Evolutionary conservation across 208 protist genomes (phyloP), one percentile per base, ranked within the genome.

Genomic region (Trypanosoma vivax): DNA sequence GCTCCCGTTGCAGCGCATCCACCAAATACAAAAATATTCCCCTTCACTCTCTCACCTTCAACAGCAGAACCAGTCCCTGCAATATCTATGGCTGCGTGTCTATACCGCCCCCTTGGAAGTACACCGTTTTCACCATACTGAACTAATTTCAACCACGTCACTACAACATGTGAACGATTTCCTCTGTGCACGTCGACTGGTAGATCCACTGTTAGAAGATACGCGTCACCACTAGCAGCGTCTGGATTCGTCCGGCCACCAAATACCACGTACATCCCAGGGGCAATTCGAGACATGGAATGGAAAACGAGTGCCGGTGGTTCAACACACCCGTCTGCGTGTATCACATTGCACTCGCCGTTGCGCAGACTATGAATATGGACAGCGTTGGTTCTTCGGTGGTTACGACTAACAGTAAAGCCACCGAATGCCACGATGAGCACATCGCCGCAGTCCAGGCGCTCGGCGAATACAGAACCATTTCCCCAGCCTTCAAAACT

Each of bases 401-500:
- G 83, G 31, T 51, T 33, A 29, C 71, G 70, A 5, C 54, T 67
- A 2, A 60, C 87, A 0, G 46, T 69, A 55, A 91, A 91, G 1
- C 87, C 87, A 21, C 87, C 87, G 76, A 94, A 90, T 2, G 76
- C 73, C 0, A 94, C 50, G 29, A 91, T 63, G 13, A 91, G 30
- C 6, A 65, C 50, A 49, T 78, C 65, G 0, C 70, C 66, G 24
- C 53, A 56, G 1, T 48, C 10, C 19, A 77, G 30, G 46, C 31
- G 9, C 61, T 89, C 78, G 4, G 67, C 42, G 16, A 63, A 73
- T 1, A 73, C 61, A 1, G 51, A 63, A 10, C 88, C 88, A 52
- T 84, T 79, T 25, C 88, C 88, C 88, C 88, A 94, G 13, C 88
- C 76, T 27, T 87, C 78, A 42, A 92, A 86, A 10, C 60, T 71